Percentiles rank a stretch among this genome's conserved stretches.
Conservation (phyloP, 2,329 filamentous ascomycete genomes). For the Balansia obtecta region DNA sequence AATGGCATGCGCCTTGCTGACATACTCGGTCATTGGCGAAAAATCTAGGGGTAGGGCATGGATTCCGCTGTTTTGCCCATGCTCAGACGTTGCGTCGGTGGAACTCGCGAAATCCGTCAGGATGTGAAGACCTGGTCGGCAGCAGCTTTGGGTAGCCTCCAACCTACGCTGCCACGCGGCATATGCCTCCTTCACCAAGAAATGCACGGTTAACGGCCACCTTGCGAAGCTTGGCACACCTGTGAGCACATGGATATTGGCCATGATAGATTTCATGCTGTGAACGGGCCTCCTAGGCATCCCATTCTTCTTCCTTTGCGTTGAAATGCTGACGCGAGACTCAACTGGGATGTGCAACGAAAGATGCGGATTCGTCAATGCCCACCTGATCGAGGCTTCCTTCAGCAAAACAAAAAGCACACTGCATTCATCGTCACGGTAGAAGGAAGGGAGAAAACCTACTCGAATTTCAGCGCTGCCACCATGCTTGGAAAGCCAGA, state of each 20-base stretch:
- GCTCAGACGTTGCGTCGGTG: constrained; percentile 4
- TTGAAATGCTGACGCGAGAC: constrained; percentile 44
- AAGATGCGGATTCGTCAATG: constrained; percentile 73
- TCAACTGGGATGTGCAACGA: constrained; percentile 64
- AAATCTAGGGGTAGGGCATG: constrained; percentile 45
- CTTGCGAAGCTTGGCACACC: constrained; percentile 65
- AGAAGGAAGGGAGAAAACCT: constrained; percentile 18
- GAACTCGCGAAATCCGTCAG: constrained; percentile 39
- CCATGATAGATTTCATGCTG: constrained; percentile 56
- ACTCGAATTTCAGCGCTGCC: constrained; percentile 91
- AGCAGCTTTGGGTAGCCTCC: constrained; percentile 31
- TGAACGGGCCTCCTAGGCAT: constrained; percentile 44
- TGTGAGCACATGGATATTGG: constrained; percentile 71
- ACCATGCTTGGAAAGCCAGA: constrained; percentile 81
- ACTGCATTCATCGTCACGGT: constrained; percentile 7
- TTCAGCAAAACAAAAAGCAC: constrained; percentile 2
- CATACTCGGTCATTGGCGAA: constrained; percentile 36
- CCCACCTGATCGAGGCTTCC: constrained; percentile 53
- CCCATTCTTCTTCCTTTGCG: constrained; percentile 36
- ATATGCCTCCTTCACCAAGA: constrained; percentile 62
- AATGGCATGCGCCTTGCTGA: constrained; percentile 41
- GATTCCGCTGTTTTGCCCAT: constrained; percentile 30
- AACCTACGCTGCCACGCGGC: constrained; percentile 53
- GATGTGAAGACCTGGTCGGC: constrained; percentile 38
- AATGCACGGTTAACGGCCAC: constrained; percentile 74